phyloP scores from a whole-genome alignment of 2,329 filamentous ascomycete genomes.

The Pseudocercospora eumusae region DNA sequence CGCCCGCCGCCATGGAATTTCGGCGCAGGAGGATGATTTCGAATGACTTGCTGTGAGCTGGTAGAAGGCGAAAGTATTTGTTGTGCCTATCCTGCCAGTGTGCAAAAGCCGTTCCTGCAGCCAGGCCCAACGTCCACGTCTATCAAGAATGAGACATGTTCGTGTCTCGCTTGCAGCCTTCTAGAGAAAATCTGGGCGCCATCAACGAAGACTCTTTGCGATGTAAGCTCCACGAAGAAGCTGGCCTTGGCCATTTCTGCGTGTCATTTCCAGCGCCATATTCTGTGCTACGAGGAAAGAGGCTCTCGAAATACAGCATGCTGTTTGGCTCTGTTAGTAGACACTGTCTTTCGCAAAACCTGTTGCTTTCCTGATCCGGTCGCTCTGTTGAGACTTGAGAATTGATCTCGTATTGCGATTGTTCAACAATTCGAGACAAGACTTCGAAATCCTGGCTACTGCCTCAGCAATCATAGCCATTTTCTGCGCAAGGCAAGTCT shows the following conservation, averaged over 20 bases:
- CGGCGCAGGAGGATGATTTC: too few relatives aligned
- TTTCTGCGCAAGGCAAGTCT: not conserved
- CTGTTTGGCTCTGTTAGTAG: too few relatives aligned
- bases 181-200: not conserved
- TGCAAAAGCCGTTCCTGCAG: too few relatives aligned
- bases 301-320: not conserved
- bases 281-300: not conserved
- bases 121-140: too few relatives aligned
- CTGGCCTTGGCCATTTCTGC: not conserved
- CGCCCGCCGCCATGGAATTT: too few relatives aligned
- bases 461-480: not conserved
- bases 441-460: not conserved
- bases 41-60: too few relatives aligned
- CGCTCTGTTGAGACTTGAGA: not conserved
- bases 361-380: not conserved
- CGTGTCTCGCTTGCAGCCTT: not conserved
- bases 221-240: not conserved
- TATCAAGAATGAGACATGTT: not conserved
- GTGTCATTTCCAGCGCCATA: not conserved
- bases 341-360: too few relatives aligned
- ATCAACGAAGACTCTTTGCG: not conserved
- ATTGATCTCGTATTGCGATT: too few relatives aligned
- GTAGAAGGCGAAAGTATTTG: too few relatives aligned
- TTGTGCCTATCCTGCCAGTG: too few relatives aligned
- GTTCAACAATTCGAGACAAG: too few relatives aligned